Evolutionary conservation across 1,284 basidiomycete species (phyloP).

Genomic region (Malassezia japonica): DNA sequence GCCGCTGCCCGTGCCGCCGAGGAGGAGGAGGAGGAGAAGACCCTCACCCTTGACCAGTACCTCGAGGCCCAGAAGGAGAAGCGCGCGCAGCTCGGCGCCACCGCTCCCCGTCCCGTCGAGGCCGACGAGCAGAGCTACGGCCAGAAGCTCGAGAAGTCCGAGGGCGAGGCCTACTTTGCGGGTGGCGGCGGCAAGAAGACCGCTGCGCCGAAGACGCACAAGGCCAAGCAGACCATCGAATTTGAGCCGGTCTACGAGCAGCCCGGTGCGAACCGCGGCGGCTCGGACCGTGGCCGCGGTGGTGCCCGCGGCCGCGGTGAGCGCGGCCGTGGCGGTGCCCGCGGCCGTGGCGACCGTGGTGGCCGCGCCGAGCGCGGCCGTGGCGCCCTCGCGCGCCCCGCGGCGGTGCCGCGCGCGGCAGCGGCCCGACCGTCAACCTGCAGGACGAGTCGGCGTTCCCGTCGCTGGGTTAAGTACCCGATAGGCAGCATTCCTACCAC

Average conservation of each 20-base stretch:
- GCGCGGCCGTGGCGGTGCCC: constrained; percentile 16
- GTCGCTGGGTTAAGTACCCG: constrained; percentile 34
- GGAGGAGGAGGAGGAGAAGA: constrained; percentile 86
- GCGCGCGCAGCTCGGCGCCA: constrained; percentile 35
- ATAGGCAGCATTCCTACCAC: too few relatives aligned
- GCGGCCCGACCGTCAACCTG: constrained; percentile 56
- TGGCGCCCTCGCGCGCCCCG: constrained; percentile 42
- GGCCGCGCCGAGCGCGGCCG: constrained; percentile 29
- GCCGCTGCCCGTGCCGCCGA: constrained; percentile 30
- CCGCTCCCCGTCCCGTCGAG: constrained; percentile 27
- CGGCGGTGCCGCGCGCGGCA: constrained; percentile 51
- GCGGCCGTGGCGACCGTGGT: constrained; percentile 26
- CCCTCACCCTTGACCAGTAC: constrained; percentile 70
- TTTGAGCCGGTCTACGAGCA: constrained; percentile 40
- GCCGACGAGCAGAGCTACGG: constrained; percentile 34
- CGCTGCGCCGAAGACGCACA: constrained; percentile 18
- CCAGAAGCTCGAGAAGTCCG: constrained; percentile 34
- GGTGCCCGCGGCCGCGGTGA: constrained; percentile 18
- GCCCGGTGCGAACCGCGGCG: constrained; percentile 11
- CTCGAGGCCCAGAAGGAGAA: constrained; percentile 59
- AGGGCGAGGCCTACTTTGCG: constrained; percentile 38
- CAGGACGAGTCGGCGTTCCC: constrained; percentile 46
- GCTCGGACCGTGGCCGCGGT: constrained; percentile 12
- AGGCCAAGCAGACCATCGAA: constrained; percentile 42
- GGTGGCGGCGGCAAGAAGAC: constrained; percentile 28